Evolutionary conservation across 768 basidiomycete species (phyloP), one percentile per base, ranked within the genome.

Genomic region (Amyloporia xantha): DNA sequence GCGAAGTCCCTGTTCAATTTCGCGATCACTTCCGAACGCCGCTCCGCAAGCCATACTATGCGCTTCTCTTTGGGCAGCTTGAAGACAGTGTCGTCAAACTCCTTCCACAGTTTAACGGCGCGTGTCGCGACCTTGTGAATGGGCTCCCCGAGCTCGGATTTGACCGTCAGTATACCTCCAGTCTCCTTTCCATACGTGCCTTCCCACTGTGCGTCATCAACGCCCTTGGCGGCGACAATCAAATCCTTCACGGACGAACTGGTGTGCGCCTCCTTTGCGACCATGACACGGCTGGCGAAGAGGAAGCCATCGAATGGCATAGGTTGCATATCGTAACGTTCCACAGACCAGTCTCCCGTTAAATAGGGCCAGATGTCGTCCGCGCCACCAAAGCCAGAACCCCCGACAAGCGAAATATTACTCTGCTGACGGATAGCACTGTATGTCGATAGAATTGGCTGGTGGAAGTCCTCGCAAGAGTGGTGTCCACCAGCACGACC

Each of bases 241-340:
- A 99, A 77, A 67, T 98, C 90, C 75, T 98, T 99, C 66, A 99
- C 94, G 5, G 85, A 84, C 2, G 90, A 76, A 58, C 84, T 88
- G 0, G 96, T 98, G 66, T 98, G 95, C 3, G 95, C 92, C 68
- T 99, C 96, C 70, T 92, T 93, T 43, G 96, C 95, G 26, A 97
- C 92, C 95, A 99, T 98, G 64, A 98, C 92, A 47, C 96, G 87
- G 61, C 86, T 89, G 5, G 89, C 96, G 59, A 94, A 96, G 39
- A 99, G 75, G 74, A 95, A 93, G 42, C 95, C 96, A 56, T 98
- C 95, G 71, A 93, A 96, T 1, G 96, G 96, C 96, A 98, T 99
- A 11, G 88, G 86, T 67, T 97, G 91, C 41, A 84, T 74, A 49
- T 81, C 84, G 61, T 85, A 98, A 58, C 74, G 72, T 51, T 81